Conservation (phyloP, 371 early-diverging fungal genomes). For the Rhizopus arrhizus region DNA sequence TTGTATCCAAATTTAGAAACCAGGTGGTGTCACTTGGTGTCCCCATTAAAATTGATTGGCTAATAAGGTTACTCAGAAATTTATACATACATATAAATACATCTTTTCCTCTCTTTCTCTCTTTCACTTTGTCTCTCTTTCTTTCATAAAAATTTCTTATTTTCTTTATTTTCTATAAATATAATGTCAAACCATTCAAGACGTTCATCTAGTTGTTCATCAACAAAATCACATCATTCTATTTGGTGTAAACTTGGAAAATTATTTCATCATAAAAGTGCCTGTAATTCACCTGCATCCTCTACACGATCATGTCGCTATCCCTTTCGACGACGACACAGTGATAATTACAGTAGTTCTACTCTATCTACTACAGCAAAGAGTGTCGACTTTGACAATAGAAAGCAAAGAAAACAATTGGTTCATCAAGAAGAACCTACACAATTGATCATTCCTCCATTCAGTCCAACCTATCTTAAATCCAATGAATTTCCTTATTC, state of each 20-base stretch:
- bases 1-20: constrained; percentile 5
- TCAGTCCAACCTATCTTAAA: constrained; percentile 51
- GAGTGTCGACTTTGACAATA: constrained; percentile 12
- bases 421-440: constrained; percentile 12
- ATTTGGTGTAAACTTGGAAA: constrained; percentile 25
- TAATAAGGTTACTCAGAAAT: constrained; percentile 5
- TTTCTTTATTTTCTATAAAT: neutral
- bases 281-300: neutral
- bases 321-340: constrained; percentile 7
- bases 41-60: constrained; percentile 11
- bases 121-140: neutral
- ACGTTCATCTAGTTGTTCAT: constrained; percentile 8
- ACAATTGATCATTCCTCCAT: constrained; percentile 41
- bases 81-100: constrained; percentile 17
- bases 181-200: constrained; percentile 11
- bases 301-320: constrained; percentile 7
- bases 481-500: constrained; percentile 53
- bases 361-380: constrained; percentile 25
- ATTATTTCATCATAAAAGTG: constrained; percentile 13
- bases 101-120: neutral
- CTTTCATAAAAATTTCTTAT: neutral
- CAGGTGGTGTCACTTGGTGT: constrained; percentile 22
- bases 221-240: constrained; percentile 19
- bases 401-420: constrained; percentile 29
- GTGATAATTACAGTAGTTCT: constrained; percentile 15